Conservation (phyloP, 208 protist species). For the Wallacemonas sp. region DNA sequence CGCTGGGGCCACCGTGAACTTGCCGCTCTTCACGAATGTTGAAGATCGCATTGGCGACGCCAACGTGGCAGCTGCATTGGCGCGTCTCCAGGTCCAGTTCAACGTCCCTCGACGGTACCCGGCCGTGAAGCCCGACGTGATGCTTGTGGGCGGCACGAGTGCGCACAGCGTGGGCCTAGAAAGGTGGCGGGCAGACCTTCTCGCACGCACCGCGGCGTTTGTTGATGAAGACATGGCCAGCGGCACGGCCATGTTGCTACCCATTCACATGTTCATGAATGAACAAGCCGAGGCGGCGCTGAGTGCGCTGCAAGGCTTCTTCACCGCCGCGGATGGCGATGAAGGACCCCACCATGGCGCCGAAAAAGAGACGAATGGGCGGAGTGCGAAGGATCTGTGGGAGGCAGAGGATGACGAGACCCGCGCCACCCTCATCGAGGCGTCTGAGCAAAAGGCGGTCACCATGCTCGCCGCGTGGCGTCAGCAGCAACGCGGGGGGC, state of each 20-base stretch:
- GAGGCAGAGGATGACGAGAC: slow-evolving; percentile 38
- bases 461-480: slow-evolving; percentile 17
- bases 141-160: slow-evolving; percentile 44
- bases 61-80: slow-evolving; percentile 17
- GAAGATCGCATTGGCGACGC: slow-evolving; percentile 16
- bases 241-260: slow-evolving; percentile 61
- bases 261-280: slow-evolving; percentile 51
- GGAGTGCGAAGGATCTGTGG: slow-evolving; percentile 24
- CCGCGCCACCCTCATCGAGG: slow-evolving; percentile 32
- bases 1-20: slow-evolving; percentile 30
- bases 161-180: slow-evolving; percentile 50
- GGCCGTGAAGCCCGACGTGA: slow-evolving; percentile 40
- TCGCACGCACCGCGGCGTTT: slow-evolving; percentile 35
- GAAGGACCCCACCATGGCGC: not conserved
- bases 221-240: slow-evolving; percentile 50
- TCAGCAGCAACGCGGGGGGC: not conserved
- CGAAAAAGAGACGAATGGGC: slow-evolving; percentile 1
- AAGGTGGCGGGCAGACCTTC: slow-evolving; percentile 51
- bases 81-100: slow-evolving; percentile 48
- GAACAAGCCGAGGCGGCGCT: slow-evolving; percentile 38
- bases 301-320: slow-evolving; percentile 28
- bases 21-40: slow-evolving; percentile 47
- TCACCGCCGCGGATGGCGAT: slow-evolving; percentile 21
- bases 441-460: slow-evolving; percentile 33
- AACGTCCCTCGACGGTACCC: slow-evolving; percentile 54